These are phyloP conservation scores for Uronychia setigera DNA, from an alignment of 73 alveolate species.

Conservation along the genomic window DNA sequence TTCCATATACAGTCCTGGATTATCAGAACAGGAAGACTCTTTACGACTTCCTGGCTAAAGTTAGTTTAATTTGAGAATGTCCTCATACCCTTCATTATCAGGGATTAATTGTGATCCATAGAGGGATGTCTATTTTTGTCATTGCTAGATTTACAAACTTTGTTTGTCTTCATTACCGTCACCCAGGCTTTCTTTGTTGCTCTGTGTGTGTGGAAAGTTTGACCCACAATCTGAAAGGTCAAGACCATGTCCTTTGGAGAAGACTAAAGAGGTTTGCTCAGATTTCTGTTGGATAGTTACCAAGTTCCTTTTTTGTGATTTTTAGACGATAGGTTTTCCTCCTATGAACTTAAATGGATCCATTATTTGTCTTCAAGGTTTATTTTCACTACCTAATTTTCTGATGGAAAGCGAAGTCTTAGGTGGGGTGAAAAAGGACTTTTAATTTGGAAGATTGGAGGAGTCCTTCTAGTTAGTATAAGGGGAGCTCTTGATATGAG, in stretches of 20 bases:
- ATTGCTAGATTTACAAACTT: not conserved
- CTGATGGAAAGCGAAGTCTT: not conserved
- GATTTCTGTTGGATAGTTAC: not conserved
- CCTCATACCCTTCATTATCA: no score
- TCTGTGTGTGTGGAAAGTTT: not conserved
- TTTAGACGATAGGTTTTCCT: not conserved
- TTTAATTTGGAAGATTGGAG: not conserved
- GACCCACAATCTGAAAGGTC: no score
- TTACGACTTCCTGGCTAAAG: no score
- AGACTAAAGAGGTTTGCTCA: not conserved
- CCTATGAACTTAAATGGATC: not conserved
- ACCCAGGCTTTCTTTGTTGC: not conserved
- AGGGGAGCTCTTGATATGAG: not conserved
- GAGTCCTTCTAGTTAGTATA: not conserved
- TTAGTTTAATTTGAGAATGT: no score
- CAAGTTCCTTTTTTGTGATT: not conserved
- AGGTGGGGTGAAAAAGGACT: not conserved
- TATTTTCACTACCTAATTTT: not conserved
- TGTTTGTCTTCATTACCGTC: not conserved
- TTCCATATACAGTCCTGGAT: no score
- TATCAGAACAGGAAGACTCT: no score
- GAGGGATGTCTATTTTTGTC: not conserved
- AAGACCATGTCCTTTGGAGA: not conserved
- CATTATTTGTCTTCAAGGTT: not conserved
- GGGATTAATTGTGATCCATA: no score